These are phyloP conservation scores for Oryza punctata DNA, from an alignment of 176 grass and related monocot genomes.

Conservation along the genomic window DNA sequence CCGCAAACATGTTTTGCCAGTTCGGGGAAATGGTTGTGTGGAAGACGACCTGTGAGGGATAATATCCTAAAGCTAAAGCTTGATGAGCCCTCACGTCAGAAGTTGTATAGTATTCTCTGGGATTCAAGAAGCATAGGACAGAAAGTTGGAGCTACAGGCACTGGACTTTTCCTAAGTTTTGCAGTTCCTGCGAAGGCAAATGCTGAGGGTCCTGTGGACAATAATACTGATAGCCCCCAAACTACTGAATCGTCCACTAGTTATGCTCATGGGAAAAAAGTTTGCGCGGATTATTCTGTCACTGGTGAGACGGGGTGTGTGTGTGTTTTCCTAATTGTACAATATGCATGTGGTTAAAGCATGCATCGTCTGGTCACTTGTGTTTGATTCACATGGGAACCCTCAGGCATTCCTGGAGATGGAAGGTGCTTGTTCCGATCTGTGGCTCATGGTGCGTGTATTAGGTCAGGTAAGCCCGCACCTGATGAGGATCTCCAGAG, in stretches of 20 bases:
- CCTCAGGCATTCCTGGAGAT: conserved; percentile 67
- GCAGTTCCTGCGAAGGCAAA: conserved; percentile 50
- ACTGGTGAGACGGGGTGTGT: conserved; percentile 41
- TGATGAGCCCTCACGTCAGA: conserved; percentile 24
- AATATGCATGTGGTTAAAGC: not conserved
- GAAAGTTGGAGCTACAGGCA: conserved; percentile 46
- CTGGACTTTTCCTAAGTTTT: conserved; percentile 50
- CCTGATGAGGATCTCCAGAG: conserved; percentile 58
- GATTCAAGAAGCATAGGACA: conserved; percentile 32
- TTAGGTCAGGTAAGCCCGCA: conserved; percentile 48
- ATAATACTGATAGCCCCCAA: conserved; percentile 30
- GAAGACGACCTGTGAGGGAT: conserved; percentile 22
- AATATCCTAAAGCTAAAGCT: conserved; percentile 51
- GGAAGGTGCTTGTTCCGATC: conserved; percentile 76
- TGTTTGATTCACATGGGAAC: conserved; percentile 32
- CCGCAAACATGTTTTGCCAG: conserved; percentile 32
- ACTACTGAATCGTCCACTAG: conserved; percentile 20
- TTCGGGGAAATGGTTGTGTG: conserved; percentile 29
- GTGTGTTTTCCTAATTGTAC: not conserved
- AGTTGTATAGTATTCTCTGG: conserved; percentile 42
- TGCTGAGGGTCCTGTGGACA: conserved; percentile 50
- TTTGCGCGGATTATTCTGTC: conserved; percentile 69
- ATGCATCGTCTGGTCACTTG: not conserved
- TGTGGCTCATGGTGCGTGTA: conserved; percentile 60
- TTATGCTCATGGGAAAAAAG: conserved; percentile 65